A percentile compares a stretch with the other conserved stretches of the same genome.
Conservation (phyloP, 148 eudicot genomes). For the Rhododendron ovatum region DNA sequence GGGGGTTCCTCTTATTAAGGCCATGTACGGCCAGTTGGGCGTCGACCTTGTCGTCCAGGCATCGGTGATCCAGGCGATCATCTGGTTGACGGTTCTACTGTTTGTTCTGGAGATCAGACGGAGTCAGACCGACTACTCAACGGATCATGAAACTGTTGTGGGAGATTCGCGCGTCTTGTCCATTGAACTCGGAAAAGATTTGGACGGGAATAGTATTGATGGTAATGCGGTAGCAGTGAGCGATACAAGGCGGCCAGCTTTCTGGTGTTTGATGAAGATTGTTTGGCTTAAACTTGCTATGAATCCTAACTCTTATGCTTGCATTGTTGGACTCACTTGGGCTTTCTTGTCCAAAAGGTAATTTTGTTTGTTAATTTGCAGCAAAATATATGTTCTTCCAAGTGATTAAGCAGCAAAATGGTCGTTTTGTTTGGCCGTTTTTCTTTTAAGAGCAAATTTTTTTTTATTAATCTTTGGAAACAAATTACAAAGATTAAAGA, state of each 20-base stretch:
- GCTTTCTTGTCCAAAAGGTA: constrained; percentile 67
- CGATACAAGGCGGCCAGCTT: constrained; percentile 26
- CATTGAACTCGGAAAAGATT: neutral
- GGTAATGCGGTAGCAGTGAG: neutral
- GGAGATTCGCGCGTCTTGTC: constrained; percentile 2
- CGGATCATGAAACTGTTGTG: neutral
- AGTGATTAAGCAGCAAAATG: too few species aligned
- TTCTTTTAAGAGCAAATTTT: too few species aligned
- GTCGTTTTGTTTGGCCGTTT: too few species aligned
- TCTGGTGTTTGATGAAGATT: constrained; percentile 50
- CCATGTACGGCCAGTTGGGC: constrained; percentile 63
- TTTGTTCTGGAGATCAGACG: constrained; percentile 63
- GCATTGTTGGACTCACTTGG: constrained; percentile 77
- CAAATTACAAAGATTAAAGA: too few species aligned
- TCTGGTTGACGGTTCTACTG: constrained; percentile 58
- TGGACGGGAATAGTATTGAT: neutral
- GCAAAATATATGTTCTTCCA: neutral
- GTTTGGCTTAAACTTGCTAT: constrained; percentile 50
- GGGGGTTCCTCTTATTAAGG: constrained; percentile 59
- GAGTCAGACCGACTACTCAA: constrained; percentile 17
- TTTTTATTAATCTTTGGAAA: too few species aligned
- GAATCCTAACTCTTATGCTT: constrained; percentile 75
- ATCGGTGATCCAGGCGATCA: constrained; percentile 57
- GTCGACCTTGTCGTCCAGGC: constrained; percentile 71
- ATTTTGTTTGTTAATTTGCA: neutral